Conservation (phyloP, 441 rosid genomes). For the Euphorbia corollata region DNA sequence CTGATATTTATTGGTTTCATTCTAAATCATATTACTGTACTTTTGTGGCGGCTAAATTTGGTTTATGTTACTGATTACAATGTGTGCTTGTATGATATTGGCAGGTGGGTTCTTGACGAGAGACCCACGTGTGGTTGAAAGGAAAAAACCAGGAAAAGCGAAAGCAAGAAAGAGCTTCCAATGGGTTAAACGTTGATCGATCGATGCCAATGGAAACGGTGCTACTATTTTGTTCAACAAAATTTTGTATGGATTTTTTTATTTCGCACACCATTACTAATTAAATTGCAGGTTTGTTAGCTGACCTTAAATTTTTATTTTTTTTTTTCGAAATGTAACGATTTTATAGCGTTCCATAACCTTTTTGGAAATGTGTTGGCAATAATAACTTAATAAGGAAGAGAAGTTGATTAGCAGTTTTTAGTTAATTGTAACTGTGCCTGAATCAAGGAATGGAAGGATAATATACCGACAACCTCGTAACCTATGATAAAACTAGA, state of each 20-base stretch:
- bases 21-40: background rate
- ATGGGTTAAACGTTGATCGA: conserved; percentile 78
- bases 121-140: conserved; percentile 88
- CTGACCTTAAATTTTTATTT: background rate
- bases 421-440: too few species aligned
- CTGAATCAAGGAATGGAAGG: background rate
- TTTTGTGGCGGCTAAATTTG: background rate
- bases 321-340: background rate
- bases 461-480: too few species aligned
- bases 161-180: conserved; percentile 97
- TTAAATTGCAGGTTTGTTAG: background rate
- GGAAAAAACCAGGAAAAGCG: conserved; percentile 94
- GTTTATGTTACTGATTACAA: background rate
- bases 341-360: too few species aligned
- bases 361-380: background rate
- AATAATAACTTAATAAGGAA: background rate
- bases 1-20: background rate
- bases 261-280: background rate
- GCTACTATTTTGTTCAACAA: background rate
- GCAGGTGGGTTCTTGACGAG: conserved; percentile 88
- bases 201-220: background rate
- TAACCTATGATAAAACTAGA: too few species aligned
- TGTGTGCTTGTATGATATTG: conserved; percentile 4
- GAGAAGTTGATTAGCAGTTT: background rate
- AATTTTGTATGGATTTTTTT: background rate